Evolutionary conservation across 106 monocot genomes (phyloP).

Genomic region (Phalaenopsis aphrodite): DNA sequence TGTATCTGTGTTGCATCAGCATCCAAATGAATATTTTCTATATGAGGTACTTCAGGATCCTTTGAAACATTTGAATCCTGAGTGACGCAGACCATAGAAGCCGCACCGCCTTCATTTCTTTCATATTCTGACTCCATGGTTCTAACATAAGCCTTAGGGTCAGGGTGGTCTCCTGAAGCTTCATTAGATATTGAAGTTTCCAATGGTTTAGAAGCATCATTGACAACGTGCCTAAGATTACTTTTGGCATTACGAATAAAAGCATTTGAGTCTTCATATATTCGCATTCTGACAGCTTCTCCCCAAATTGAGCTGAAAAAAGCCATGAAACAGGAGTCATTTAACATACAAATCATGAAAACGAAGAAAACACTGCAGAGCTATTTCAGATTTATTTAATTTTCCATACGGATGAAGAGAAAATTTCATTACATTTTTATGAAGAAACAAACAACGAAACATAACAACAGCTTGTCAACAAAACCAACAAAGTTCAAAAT

Average conservation of each 20-base stretch:
- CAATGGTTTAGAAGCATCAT: neutral
- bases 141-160: conserved; percentile 7
- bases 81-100: neutral
- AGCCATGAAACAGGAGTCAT: neutral
- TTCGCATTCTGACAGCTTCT: conserved; percentile 1
- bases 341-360: neutral
- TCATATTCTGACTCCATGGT: neutral
- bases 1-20: neutral
- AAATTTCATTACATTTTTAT: neutral
- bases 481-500: neutral
- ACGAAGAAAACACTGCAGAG: neutral
- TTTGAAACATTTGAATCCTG: neutral
- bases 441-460: neutral
- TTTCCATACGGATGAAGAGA: neutral
- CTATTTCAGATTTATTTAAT: neutral
- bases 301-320: neutral
- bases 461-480: neutral
- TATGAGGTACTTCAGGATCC: neutral
- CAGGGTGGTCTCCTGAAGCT: neutral
- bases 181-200: neutral
- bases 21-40: conserved; percentile 3
- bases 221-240: neutral
- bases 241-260: neutral
- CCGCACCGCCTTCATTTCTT: neutral
- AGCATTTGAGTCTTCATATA: conserved; percentile 4